Base-by-base conservation (phyloP, 1,139 yeast species). In the Geotrichum klebahnii region DNA sequence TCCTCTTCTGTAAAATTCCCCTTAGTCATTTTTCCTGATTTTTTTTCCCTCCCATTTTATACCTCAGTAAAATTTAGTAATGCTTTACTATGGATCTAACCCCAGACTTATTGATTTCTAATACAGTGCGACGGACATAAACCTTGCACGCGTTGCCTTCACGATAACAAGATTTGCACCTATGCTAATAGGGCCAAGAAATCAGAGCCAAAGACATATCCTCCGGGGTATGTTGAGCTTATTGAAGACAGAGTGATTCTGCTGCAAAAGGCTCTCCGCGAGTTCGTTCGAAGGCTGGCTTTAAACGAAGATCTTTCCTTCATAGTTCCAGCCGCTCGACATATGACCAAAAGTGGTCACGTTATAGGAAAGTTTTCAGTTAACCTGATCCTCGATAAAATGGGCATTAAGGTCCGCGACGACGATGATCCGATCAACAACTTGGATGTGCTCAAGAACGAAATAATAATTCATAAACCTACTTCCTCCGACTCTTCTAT, bases 51-150 rank as follows among this genome's bases (percentile, higher is more conserved):
- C 12, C 26, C 22, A 3, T 16, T 5, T 4, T 19, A 10, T 35
- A 3, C 20, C 14, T 20, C 24, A 14, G 12, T 12, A 26, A 26
- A 12, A 26, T 6, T 26, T 8, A 12, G 12, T 8, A 26, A 26
- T 6, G 31, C 31, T n/a, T n/a, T n/a, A n/a, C n/a, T n/a, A n/a
- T n/a, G n/a, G n/a, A n/a, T n/a, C n/a, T n/a, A n/a, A n/a, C n/a
- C n/a, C n/a, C n/a, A n/a, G n/a, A n/a, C n/a, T n/a, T n/a, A 26
- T 6, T 8, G 12, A 26, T 26, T 26, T 8, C 6, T 12, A 26
- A 26, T 6, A 26, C 6, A 42, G 46, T 42, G 46, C 29, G 46
- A 42, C 19, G 46, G 46, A 5, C 46, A 42, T 20, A 42, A 33
- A 14, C 46, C 46, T 9, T 42, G 46, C 20, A 33, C 32, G 10